Base-by-base conservation (phyloP, 1,139 yeast species). In the Debaryomycetaceae sp. region DNA sequence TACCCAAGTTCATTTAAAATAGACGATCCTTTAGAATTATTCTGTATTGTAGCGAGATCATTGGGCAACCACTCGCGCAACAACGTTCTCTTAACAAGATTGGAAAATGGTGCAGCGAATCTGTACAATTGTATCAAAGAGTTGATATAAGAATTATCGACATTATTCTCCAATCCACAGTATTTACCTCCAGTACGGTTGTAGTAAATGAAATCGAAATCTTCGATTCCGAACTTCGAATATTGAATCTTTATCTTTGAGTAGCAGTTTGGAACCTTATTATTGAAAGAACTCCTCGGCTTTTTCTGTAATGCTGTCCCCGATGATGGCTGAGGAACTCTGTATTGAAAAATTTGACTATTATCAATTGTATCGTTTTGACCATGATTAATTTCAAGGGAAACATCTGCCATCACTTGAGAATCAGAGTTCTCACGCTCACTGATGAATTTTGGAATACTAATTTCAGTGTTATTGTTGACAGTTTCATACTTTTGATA, bases 181-280 rank as follows among this genome's bases (percentile, higher is more conserved):
- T 72, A 86, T 34, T 27, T 20, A 1, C 57, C 60, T 1, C 62
- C 57, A 0, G 98, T 87, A 41, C 75, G 72, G 59, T 91, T 90
- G 68, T 87, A 93, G 55, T 83, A 85, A 45, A 80, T 83, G 59
- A 93, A 93, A 66, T 95, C 97, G 66, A 93, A 93, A 63, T 90
- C 97, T 54, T 86, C 90, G 27, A 95, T 91, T 17, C 99, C 99
- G 64, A 90, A 93, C 56, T 81, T 85, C 46, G 96, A 87, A 61
- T 91, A 91, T 40, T 86, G 80, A 49, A 93, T 87, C 49, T 86
- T 87, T 44, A 89, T 70, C 55, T 83, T 81, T 36, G 83, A 72
- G 63, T 86, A 93, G 34, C 91, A 86, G 45, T 84, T 84, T 0
- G 97, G 96, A 1, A 66, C 58, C 42, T 55, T 40, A 76, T 65